A percentile compares a stretch with the other conserved stretches of the same genome.
These are phyloP conservation scores for Viola odorata DNA, from an alignment of 345 rosid genomes.

Conservation along the genomic window DNA sequence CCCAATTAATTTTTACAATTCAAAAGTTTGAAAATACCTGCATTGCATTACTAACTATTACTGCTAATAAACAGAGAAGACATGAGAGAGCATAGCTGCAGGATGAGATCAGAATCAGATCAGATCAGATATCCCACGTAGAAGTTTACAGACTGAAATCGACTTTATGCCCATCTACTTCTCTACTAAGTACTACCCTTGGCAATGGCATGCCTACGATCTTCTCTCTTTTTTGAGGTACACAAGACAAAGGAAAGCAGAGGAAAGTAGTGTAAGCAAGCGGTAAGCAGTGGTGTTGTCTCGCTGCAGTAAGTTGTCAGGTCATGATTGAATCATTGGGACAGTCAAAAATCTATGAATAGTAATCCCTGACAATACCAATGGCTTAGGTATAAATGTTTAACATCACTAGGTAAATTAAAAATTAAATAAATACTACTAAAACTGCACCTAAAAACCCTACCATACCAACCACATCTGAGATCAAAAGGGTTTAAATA, in stretches of 20 bases:
- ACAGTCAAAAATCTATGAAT: constrained; percentile 19
- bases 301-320: constrained; percentile 15
- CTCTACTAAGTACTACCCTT: no score
- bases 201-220: no score
- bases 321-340: constrained; percentile 36
- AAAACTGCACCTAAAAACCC: no score
- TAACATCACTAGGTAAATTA: neutral
- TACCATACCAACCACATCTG: no score
- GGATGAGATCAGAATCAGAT: no score
- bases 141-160: neutral
- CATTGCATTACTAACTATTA: no score
- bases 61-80: no score
- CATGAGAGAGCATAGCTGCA: no score
- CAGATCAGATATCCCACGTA: neutral
- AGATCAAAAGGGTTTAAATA: no score
- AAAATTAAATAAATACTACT: neutral
- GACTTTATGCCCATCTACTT: neutral
- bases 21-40: neutral
- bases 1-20: constrained; percentile 14
- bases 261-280: no score
- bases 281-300: constrained; percentile 4
- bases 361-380: neutral
- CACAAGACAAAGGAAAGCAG: constrained; percentile 2
- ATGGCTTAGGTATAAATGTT: neutral
- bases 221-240: neutral